phyloP scores from a whole-genome alignment of 352 stramenopile genomes.

The Achlya hypogyna region DNA sequence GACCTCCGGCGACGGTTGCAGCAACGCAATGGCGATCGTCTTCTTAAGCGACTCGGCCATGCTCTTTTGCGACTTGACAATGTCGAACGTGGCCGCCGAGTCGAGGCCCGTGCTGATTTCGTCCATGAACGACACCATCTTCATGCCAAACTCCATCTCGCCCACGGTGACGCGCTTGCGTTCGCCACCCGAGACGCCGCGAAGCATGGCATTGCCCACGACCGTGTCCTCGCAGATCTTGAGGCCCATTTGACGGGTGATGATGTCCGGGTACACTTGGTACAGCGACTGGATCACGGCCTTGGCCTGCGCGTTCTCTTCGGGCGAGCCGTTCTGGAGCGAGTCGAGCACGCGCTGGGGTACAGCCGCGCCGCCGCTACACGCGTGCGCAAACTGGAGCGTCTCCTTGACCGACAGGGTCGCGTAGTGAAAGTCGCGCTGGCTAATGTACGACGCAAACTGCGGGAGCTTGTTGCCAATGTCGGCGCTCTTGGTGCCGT shows the following conservation, averaged over 20 bases:
- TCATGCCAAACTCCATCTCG: conserved; percentile 75
- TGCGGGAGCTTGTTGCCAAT: conserved; percentile 31
- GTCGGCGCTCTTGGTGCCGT: conserved; percentile 27
- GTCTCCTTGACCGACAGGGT: conserved; percentile 89
- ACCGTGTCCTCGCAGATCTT: conserved; percentile 48
- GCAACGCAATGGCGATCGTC: conserved; percentile 64
- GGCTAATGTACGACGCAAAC: conserved; percentile 35
- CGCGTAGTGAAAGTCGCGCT: conserved; percentile 73
- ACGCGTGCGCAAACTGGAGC: conserved; percentile 87
- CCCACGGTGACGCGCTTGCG: conserved; percentile 65
- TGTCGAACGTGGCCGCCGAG: conserved; percentile 45
- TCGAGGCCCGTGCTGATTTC: conserved; percentile 60
- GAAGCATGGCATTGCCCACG: conserved; percentile 48
- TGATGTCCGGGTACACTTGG: conserved; percentile 45
- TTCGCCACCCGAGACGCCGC: conserved; percentile 63
- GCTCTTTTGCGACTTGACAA: conserved; percentile 37
- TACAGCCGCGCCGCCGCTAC: conserved; percentile 28
- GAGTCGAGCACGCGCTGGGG: conserved; percentile 36
- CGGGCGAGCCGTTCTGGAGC: conserved; percentile 27
- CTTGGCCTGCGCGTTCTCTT: conserved; percentile 31
- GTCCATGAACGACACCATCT: conserved; percentile 72
- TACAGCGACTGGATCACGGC: conserved; percentile 29
- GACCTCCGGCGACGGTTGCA: conserved; percentile 90
- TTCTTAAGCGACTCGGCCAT: conserved; percentile 40
- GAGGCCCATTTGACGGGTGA: conserved; percentile 42